These are phyloP conservation scores for Durusdinium trenchii DNA, from an alignment of 73 alveolate species.

Conservation along the genomic window DNA sequence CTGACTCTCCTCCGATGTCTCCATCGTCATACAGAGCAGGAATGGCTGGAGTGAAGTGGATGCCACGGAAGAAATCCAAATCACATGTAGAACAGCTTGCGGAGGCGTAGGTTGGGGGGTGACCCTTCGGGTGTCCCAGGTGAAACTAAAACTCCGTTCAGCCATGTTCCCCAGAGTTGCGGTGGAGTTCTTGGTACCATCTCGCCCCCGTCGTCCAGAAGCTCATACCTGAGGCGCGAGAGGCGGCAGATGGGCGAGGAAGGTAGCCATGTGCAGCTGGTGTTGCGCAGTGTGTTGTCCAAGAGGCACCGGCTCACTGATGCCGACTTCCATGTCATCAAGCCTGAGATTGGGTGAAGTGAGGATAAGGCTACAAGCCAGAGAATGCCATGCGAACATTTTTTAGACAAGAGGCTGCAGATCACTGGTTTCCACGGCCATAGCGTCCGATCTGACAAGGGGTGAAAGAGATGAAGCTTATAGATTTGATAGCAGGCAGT, in stretches of 20 bases:
- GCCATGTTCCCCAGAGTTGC: slow-evolving; percentile 29
- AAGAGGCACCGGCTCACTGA: no score
- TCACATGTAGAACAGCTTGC: neutral
- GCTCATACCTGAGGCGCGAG: no score
- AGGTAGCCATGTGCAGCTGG: no score
- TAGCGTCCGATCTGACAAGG: neutral
- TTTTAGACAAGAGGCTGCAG: neutral
- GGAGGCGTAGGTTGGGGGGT: no score
- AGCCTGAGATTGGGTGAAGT: neutral
- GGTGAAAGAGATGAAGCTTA: no score
- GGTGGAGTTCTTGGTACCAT: no score
- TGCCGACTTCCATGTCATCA: neutral
- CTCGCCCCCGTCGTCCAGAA: no score
- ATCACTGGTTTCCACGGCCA: neutral
- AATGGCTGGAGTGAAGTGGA: neutral
- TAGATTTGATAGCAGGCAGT: neutral
- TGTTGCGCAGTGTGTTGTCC: no score
- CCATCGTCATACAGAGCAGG: slow-evolving; percentile 57
- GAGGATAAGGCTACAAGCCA: neutral
- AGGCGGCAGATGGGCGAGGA: no score
- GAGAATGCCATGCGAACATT: neutral
- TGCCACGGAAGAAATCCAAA: slow-evolving; percentile 39
- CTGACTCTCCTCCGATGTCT: neutral
- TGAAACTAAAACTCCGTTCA: neutral
- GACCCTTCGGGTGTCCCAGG: no score